Conservation (phyloP, 306 rosid genomes). For the Dryas drummondii region DNA sequence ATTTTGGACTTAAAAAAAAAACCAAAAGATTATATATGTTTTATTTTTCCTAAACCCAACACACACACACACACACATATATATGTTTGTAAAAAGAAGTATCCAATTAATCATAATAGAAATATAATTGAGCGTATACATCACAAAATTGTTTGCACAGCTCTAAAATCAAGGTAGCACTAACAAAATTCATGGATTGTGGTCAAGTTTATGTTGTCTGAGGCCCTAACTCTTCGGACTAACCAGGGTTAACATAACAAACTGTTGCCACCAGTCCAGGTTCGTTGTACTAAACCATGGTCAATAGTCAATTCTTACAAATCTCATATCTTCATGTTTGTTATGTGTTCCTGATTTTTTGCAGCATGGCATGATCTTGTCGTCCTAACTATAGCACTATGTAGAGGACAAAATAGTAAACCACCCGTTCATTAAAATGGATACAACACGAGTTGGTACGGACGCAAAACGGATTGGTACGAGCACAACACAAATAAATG, state of each 20-base stretch:
- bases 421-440: neutral
- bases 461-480: no score
- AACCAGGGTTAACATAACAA: slow-evolving; percentile 18
- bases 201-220: slow-evolving; percentile 31
- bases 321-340: slow-evolving; percentile 1
- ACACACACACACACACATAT: no score
- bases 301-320: slow-evolving; percentile 5
- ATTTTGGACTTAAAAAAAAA: no score
- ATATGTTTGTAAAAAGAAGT: no score
- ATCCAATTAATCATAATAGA: no score
- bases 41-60: no score
- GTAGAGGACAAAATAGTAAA: neutral
- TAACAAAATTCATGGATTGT: slow-evolving; percentile 21
- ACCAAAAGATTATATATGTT: no score
- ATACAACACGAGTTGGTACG: no score
- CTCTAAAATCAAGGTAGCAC: no score
- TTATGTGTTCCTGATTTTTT: slow-evolving; percentile 26
- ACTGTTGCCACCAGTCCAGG: neutral
- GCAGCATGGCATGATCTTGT: slow-evolving; percentile 17
- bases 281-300: slow-evolving; percentile 7
- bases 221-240: slow-evolving; percentile 32
- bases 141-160: no score
- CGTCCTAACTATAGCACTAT: neutral
- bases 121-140: no score
- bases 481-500: no score